A percentile compares a stretch with the other conserved stretches of the same genome.
Conservation (phyloP, 208 protist species). For the Leishmania major region DNA sequence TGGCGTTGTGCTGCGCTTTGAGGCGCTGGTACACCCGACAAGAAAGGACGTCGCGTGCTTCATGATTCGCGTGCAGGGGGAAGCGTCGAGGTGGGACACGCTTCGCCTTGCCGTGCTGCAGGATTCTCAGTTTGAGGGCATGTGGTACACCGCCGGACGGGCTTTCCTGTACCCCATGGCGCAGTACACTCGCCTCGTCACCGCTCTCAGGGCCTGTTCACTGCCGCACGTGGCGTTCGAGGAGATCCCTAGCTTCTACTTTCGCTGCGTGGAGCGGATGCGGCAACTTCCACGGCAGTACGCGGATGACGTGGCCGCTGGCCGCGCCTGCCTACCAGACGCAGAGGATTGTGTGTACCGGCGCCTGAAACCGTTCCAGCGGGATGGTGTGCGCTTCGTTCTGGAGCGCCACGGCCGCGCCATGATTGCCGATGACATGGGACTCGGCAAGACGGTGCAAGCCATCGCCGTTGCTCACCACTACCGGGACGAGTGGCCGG, state of each 20-base stretch:
- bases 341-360: constrained; percentile 64
- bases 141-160: constrained; percentile 53
- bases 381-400: constrained; percentile 79
- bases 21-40: constrained; percentile 65
- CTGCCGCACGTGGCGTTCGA: constrained; percentile 46
- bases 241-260: constrained; percentile 83
- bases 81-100: constrained; percentile 17
- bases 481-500: constrained; percentile 95
- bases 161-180: constrained; percentile 76
- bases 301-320: constrained; percentile 37
- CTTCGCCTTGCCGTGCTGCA: constrained; percentile 46
- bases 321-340: constrained; percentile 38
- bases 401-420: constrained; percentile 77
- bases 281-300: constrained; percentile 41
- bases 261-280: constrained; percentile 59
- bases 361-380: constrained; percentile 83
- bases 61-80: constrained; percentile 31
- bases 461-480: constrained; percentile 92
- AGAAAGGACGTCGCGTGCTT: constrained; percentile 38
- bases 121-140: constrained; percentile 39
- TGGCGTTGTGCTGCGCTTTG: constrained; percentile 63
- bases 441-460: constrained; percentile 97
- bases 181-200: constrained; percentile 53
- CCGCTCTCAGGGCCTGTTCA: constrained; percentile 33
- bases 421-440: constrained; percentile 97